Conservation (phyloP, 352 stramenopile species). For the Phytophthora kernoviae region DNA sequence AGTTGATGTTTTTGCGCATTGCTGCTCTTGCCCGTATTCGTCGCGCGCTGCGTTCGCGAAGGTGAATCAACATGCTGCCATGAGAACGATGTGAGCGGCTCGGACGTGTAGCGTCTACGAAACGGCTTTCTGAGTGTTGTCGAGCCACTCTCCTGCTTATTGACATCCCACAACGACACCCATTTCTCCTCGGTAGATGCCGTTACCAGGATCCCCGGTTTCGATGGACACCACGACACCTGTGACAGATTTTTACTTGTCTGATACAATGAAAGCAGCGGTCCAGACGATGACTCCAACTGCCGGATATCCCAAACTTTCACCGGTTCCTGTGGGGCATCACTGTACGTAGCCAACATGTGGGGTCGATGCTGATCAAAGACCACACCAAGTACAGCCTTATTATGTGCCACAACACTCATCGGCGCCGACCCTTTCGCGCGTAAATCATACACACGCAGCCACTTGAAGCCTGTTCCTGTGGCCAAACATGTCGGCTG, state of each 20-base stretch:
- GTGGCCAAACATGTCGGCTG: slow-evolving; percentile 82
- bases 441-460: slow-evolving; percentile 84
- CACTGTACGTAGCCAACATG: slow-evolving; percentile 84
- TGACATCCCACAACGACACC: slow-evolving; percentile 87
- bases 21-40: slow-evolving; percentile 25
- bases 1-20: slow-evolving; percentile 42
- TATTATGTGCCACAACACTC: slow-evolving; percentile 86
- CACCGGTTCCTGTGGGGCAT: slow-evolving; percentile 78
- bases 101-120: slow-evolving; percentile 74
- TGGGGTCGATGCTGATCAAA: slow-evolving; percentile 85
- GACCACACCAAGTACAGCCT: slow-evolving; percentile 79
- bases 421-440: slow-evolving; percentile 62
- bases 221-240: slow-evolving; percentile 85
- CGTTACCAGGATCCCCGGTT: slow-evolving; percentile 80
- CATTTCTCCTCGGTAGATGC: slow-evolving; percentile 80
- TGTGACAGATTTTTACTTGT: slow-evolving; percentile 76
- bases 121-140: slow-evolving; percentile 76
- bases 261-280: slow-evolving; percentile 74
- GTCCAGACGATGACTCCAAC: slow-evolving; percentile 64
- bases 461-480: slow-evolving; percentile 88
- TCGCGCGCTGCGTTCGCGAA: slow-evolving; percentile 21
- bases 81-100: slow-evolving; percentile 78
- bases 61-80: slow-evolving; percentile 67
- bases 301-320: slow-evolving; percentile 90
- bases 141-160: slow-evolving; percentile 52